Evolutionary conservation across 495 filamentous ascomycete genomes (phyloP), one percentile per base, ranked within the genome.

Genomic region (Hypomontagnella monticulosa): DNA sequence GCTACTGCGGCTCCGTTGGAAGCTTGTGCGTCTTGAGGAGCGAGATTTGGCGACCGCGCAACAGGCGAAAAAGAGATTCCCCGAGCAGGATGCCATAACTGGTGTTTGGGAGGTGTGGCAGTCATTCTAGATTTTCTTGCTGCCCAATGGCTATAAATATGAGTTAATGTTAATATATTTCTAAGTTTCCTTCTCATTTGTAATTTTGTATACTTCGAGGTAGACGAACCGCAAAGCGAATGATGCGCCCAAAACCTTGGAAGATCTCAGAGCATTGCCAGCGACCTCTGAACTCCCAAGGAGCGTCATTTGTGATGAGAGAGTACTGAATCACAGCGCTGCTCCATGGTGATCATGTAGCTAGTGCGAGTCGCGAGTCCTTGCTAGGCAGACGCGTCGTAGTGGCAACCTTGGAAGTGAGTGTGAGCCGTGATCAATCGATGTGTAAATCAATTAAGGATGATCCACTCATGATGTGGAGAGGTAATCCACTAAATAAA

Each of bases 1-100:
- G 42, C 7, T n/a, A 12, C 27, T 12, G 51, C 15, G 9, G 27
- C 7, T 15, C 53, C 53, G 4, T 55, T 53, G 1, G 44, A 42
- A 41, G 53, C 11, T 11, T 40, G 58, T 3, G 40, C 20, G 41
- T 55, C 59, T 46, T 53, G 61, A 37, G 65, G 50, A 27, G 51
- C 23, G 18, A 63, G 34, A 2, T 58, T 44, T 34, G 54, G 65
- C 34, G 66, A 65, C 14, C 44, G 59, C 40, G 63, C 30, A 19
- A 38, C 18, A 0, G 63, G 60, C 12, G 71, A 69, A 56, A 81
- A 81, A 0, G 76, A 75, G 46, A 82, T 75, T 7, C 79, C 79
- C 8, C 72, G 75, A 36, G 70, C 64, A 10, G 73, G 67, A 54
- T 78, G 71, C 80, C 80, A 82, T 54, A 76, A 19, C 20, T 74